Base-by-base conservation (phyloP, 2,329 filamentous ascomycete genomes). In the Venturiaceae sp. region DNA sequence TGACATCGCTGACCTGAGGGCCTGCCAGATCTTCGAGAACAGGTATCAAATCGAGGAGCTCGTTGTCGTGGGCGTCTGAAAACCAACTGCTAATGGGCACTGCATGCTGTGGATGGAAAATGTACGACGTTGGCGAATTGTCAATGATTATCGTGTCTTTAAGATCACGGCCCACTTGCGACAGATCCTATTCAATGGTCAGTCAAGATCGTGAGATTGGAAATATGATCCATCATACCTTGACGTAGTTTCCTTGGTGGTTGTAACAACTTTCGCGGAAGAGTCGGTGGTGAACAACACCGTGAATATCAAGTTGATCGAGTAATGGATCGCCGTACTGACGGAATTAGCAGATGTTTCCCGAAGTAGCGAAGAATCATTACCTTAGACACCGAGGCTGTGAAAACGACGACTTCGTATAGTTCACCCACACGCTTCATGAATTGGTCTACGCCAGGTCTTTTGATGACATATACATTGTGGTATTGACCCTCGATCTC, bases 61-160 rank as follows among this genome's bases (percentile, higher is more conserved):
- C 94, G 75, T 99, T 99, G 77, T 99, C 94, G 75, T 99, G 94
- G 62, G 94, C 94, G 75, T 99, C 94, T 64, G 92, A 96, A 77
- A 99, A 99, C 94, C 94, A 99, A 80, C 92, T 97, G 82, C 92
- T 96, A 77, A 99, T 99, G 28, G 94, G 94, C 54, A 99, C 92
- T 61, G 94, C 94, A 72, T 99, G 94, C 77, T 99, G 92, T 26
- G 94, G 94, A 71, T 99, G 94, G 82, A 99, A 99, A 68, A 99
- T 97, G 78, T 99, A 99, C 13, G 92, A 97, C 4, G 94, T 99
- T 2, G 94, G 94, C 52, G 94, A 97, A 75, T 99, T 99, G 78
- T 99, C 94, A 69, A 99, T 99, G 72, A 99, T 99, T 71, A 99
- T 99, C 21, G 92, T 99, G 70, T 99, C 92, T 73, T 90, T 90